A percentile compares a stretch with the other conserved stretches of the same genome.
phyloP scores from a whole-genome alignment of 1,284 basidiomycete genomes.

The Mycena sp. region DNA sequence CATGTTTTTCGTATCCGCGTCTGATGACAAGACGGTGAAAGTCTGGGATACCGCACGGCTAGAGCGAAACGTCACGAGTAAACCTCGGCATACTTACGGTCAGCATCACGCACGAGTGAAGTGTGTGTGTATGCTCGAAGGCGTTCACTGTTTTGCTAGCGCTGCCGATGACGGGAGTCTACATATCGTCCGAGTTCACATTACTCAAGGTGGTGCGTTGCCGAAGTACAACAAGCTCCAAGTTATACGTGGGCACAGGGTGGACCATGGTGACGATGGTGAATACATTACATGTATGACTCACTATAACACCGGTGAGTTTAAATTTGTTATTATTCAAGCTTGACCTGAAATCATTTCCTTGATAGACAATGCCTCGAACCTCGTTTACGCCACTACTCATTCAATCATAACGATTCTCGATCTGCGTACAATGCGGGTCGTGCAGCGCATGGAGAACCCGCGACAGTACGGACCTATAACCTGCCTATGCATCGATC shows the following conservation, averaged over 20 bases:
- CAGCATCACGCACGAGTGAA: slow-evolving; percentile 86
- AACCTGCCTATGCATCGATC: slow-evolving; percentile 85
- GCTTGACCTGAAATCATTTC: background rate
- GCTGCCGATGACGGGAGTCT: slow-evolving; percentile 88
- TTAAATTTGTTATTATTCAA: background rate
- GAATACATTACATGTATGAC: slow-evolving; percentile 84
- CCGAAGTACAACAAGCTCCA: slow-evolving; percentile 85
- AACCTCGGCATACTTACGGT: slow-evolving; percentile 78
- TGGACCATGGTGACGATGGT: slow-evolving; percentile 67
- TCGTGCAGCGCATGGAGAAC: slow-evolving; percentile 81
- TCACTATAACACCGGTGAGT: slow-evolving; percentile 78
- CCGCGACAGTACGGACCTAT: slow-evolving; percentile 90
- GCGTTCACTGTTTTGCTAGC: slow-evolving; percentile 89
- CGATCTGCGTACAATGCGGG: slow-evolving; percentile 87
- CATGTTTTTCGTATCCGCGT: slow-evolving; percentile 91
- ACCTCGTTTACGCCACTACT: slow-evolving; percentile 87
- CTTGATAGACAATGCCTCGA: slow-evolving; percentile 70
- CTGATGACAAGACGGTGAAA: slow-evolving; percentile 86
- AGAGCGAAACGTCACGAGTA: slow-evolving; percentile 71
- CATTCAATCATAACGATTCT: slow-evolving; percentile 82
- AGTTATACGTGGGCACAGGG: slow-evolving; percentile 76
- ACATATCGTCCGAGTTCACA: slow-evolving; percentile 86
- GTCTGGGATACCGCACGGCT: slow-evolving; percentile 64
- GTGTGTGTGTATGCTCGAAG: slow-evolving; percentile 83
- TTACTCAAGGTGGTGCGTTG: slow-evolving; percentile 67